Conservation (phyloP, 192 early-diverging fungal genomes). For the Radiomyces spectabilis region DNA sequence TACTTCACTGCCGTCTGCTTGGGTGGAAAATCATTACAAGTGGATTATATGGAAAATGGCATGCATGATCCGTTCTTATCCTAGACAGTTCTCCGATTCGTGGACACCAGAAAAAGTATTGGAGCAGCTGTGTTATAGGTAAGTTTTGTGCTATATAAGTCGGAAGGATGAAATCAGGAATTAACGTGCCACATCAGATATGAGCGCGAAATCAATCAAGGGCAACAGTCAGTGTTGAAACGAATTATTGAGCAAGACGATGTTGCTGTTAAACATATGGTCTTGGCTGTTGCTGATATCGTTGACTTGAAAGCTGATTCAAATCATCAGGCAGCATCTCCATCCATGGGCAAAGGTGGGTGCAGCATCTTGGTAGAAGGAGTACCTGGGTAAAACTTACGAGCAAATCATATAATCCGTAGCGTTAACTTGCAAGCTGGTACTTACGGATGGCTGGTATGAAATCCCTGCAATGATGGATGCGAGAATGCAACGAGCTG, state of each 20-base stretch:
- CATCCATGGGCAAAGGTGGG: constrained; percentile 11
- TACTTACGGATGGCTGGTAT: constrained; percentile 75
- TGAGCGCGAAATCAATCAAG: constrained; percentile 59
- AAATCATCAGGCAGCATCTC: neutral
- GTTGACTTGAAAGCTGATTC: neutral
- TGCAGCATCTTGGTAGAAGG: neutral
- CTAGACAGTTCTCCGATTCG: constrained; percentile 18
- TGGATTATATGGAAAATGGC: constrained; percentile 73
- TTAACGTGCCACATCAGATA: constrained; percentile 36
- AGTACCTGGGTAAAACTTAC: neutral
- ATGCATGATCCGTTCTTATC: constrained; percentile 46
- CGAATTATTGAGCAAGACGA: constrained; percentile 61
- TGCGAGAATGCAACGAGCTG: constrained; percentile 21
- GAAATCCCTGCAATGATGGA: constrained; percentile 47
- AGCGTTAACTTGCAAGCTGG: constrained; percentile 6
- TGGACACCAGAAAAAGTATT: constrained; percentile 40
- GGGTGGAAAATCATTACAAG: constrained; percentile 61
- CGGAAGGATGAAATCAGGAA: too few species aligned
- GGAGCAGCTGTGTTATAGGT: constrained; percentile 44
- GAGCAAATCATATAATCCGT: neutral
- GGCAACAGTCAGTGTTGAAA: constrained; percentile 52
- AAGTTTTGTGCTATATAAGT: constrained; percentile 7
- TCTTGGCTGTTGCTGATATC: constrained; percentile 54
- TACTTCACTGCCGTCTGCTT: constrained; percentile 25
- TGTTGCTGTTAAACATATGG: constrained; percentile 42